Evolutionary conservation across 768 basidiomycete species (phyloP), one percentile per base, ranked within the genome.

Genomic region (Tylopilus felleus): DNA sequence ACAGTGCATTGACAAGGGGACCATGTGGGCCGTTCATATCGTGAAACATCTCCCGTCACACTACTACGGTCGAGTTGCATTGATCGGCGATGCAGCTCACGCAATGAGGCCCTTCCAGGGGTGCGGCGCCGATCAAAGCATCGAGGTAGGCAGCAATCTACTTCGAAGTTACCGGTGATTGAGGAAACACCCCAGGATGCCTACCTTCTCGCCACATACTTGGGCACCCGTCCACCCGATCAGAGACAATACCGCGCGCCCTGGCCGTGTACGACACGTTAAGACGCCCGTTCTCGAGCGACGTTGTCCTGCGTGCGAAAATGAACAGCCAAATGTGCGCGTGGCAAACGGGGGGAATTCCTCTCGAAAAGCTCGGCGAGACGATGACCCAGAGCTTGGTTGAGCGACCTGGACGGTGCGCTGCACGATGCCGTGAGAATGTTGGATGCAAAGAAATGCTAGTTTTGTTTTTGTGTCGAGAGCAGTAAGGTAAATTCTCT

Each of bases 21-120:
- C 75, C 22, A 71, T 80, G 36, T 89, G 88, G 88, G 84, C 83
- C 0, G 77, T 90, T 28, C 82, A 87, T 61, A 13, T 74, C 5
- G 71, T 82, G 3, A 74, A 73, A 48, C 78, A 83, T 7, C 65
- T 89, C 21, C 71, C 71, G 0, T 72, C 80, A 8, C 80, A 77
- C 49, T 75, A 78, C 2, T 74, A 74, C n/a, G 82, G 80, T 17
- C 69, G 77, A 10, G 83, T 85, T 71, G 74, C 71, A 62, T 53
- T 79, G 14, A 44, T 79, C 8, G 76, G 77, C 0, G 76, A 79
- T 56, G 74, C 77, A 61, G 74, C 74, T 19, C 71, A 73, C 35
- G 71, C 68, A 2, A 76, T 77, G 75, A 55, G 71, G 48, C 77
- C 76, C 12, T 74, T 72, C 62, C 72, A 75, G 43, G 77, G 77